Conservation (phyloP, 1,284 basidiomycete species). For the Melampsora larici-populina region DNA sequence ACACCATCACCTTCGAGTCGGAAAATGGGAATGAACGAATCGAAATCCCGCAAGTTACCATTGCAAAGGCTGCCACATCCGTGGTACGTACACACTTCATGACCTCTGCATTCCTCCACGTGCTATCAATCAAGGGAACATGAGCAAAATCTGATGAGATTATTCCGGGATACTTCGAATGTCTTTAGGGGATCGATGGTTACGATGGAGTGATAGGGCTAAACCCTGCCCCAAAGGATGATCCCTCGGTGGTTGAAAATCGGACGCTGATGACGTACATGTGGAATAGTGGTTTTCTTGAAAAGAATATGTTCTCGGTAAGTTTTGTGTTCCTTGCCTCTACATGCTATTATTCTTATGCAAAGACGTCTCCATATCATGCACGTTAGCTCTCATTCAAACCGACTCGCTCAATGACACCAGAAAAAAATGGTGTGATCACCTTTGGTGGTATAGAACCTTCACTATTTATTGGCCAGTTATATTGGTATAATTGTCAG, state of each 20-base stretch:
- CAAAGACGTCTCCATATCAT: background rate
- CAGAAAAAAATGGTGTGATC: background rate
- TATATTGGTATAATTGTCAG: background rate
- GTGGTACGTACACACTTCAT: background rate
- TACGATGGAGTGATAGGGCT: background rate
- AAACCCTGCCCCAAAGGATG: background rate
- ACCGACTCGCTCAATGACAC: background rate
- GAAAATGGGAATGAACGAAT: background rate
- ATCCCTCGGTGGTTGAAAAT: background rate
- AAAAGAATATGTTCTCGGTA: background rate
- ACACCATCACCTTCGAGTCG: background rate
- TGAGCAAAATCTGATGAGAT: background rate
- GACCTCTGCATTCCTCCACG: background rate
- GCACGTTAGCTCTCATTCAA: background rate
- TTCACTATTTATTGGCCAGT: background rate
- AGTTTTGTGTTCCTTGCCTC: background rate
- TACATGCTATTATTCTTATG: background rate
- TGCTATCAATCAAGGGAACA: background rate
- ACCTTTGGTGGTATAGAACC: background rate
- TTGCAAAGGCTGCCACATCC: background rate
- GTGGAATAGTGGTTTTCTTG: background rate
- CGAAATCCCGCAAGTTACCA: background rate
- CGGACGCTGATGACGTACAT: background rate
- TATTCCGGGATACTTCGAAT: background rate
- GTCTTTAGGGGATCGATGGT: background rate